Base-by-base conservation (phyloP, 345 rosid species). In the Dimocarpus longan region DNA sequence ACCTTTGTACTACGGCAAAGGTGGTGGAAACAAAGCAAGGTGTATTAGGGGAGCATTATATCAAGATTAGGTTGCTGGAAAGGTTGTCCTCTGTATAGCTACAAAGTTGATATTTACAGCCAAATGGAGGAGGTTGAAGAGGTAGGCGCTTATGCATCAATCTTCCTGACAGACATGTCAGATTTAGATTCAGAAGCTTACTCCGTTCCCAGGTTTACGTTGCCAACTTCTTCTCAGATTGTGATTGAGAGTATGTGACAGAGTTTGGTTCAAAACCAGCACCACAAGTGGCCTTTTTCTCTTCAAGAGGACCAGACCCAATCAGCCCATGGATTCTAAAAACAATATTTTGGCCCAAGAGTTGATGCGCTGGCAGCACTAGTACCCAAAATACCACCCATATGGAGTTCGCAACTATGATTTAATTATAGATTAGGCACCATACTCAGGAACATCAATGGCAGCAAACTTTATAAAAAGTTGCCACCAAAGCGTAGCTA, bases 241-340 rank as follows among this genome's bases (percentile, higher is more conserved):
- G 21, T 43, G 16, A 22, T 85, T 48, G 46, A 60, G 72, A 80
- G 28, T 76, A 84, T 13, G 16, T 62, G 52, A 87, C 90, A 42
- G 80, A 76, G 40, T 68, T 80, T 15, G 83, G 87, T 3, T 46
- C 59, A 6, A 77, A 56, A 7, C 87, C 89, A 59, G 89, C 95
- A 22, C 94, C 98, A 16, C 69, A 89, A 18, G 87, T n/a, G 83
- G n/a, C n/a, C n/a, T n/a, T n/a, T n/a, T n/a, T n/a, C n/a, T n/a
- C n/a, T n/a, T n/a, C n/a, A n/a, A n/a, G 91, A 80, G 95, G 95
- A 22, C 97, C 89, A 7, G 90, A 87, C 24, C 86, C 84, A 3
- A 76, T 87, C 37, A 87, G 10, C 56, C 90, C 88, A 1, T 21
- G 77, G 16, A 67, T 79, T 74, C 77, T 88, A 15, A n/a, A n/a